These are phyloP conservation scores for Lasiodiplodia sp. DNA, from an alignment of 2,329 filamentous ascomycete species.

Conservation along the genomic window DNA sequence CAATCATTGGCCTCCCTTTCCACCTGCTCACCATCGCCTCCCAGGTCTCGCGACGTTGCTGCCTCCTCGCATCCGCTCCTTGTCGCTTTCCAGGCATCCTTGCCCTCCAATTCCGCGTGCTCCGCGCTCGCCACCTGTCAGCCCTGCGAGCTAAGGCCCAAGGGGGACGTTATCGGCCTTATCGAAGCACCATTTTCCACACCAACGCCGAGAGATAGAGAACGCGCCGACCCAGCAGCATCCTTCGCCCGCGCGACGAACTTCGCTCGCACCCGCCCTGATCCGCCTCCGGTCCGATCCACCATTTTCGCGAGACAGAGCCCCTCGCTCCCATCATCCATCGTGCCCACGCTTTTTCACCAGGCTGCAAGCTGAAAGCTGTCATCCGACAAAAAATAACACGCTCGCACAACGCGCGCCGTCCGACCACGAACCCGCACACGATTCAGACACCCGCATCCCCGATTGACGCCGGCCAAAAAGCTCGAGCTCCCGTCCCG, in stretches of 20 bases:
- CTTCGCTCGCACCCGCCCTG: neutral
- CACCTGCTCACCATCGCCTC: constrained; percentile 14
- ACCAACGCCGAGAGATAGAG: constrained; percentile 16
- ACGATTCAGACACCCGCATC: constrained; percentile 7
- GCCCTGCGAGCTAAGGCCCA: constrained; percentile 22
- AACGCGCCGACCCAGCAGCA: neutral
- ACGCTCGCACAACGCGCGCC: constrained; percentile 12
- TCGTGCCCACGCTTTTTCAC: neutral
- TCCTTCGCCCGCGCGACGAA: neutral
- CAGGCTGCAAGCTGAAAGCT: constrained; percentile 9
- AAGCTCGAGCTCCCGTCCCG: constrained; percentile 2
- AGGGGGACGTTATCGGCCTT: constrained; percentile 21
- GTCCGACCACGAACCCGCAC: neutral
- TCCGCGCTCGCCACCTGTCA: constrained; percentile 13
- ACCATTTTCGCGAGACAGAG: neutral
- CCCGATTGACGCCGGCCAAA: constrained; percentile 6
- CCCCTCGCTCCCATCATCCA: neutral
- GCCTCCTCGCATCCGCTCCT: neutral
- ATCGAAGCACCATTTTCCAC: constrained; percentile 21
- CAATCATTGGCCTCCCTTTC: constrained; percentile 21
- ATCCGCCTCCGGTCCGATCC: neutral
- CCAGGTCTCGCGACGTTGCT: neutral
- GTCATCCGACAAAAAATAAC: constrained; percentile 2
- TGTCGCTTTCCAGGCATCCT: neutral
- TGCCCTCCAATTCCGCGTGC: constrained; percentile 6